These are phyloP conservation scores for Podaxis sp. DNA, from an alignment of 768 basidiomycete species.

Conservation along the genomic window DNA sequence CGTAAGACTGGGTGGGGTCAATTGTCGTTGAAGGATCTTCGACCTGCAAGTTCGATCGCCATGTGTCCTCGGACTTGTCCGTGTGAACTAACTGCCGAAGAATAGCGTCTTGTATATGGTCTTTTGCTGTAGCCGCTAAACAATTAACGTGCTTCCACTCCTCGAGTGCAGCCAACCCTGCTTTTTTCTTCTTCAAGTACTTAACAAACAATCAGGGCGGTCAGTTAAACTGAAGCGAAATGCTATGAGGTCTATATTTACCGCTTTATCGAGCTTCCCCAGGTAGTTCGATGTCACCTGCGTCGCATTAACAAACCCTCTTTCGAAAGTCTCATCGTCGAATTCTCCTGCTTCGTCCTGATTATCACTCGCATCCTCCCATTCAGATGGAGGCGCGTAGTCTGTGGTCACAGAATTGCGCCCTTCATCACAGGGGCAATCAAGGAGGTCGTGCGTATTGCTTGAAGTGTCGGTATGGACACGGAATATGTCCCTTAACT, in stretches of 20 bases:
- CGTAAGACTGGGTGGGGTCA: slow-evolving; percentile 46
- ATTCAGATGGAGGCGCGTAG: slow-evolving; percentile 23
- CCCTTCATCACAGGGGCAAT: slow-evolving; percentile 64
- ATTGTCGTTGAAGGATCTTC: slow-evolving; percentile 25
- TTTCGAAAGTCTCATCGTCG: slow-evolving; percentile 9
- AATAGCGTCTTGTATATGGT: slow-evolving; percentile 64
- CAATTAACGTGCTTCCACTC: slow-evolving; percentile 89
- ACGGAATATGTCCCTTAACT: slow-evolving; percentile 94
- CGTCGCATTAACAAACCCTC: slow-evolving; percentile 67
- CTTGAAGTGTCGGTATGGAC: slow-evolving; percentile 76
- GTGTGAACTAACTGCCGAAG: slow-evolving; percentile 45
- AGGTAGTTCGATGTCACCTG: slow-evolving; percentile 49
- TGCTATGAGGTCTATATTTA: slow-evolving; percentile 27
- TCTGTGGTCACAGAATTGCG: slow-evolving; percentile 25
- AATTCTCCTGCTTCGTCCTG: background rate
- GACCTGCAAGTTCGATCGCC: slow-evolving; percentile 1
- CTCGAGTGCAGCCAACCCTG: slow-evolving; percentile 66
- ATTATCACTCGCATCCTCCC: slow-evolving; percentile 24
- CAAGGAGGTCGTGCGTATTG: slow-evolving; percentile 91
- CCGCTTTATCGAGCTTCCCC: slow-evolving; percentile 52
- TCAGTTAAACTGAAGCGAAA: background rate
- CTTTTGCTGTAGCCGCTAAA: slow-evolving; percentile 41
- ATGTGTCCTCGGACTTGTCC: background rate
- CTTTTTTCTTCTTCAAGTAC: slow-evolving; percentile 70
- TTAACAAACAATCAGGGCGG: slow-evolving; percentile 25